A percentile compares a stretch with the other conserved stretches of the same genome.
These are phyloP conservation scores for Debaryomyces coudertii DNA, from an alignment of 1,139 yeast genomes.

Conservation along the genomic window DNA sequence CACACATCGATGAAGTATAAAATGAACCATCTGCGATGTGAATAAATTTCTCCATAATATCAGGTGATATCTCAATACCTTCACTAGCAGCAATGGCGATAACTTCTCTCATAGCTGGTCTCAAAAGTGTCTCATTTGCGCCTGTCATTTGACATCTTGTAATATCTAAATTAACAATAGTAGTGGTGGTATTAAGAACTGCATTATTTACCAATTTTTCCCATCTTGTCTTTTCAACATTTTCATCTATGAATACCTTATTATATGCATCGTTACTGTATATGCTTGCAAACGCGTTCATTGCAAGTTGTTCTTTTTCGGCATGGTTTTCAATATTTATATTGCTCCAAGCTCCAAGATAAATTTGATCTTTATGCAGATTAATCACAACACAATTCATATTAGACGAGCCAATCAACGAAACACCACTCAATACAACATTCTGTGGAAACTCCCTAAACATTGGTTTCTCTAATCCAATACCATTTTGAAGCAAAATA, in stretches of 20 bases:
- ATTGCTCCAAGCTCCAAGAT: constrained; percentile 55
- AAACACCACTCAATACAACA: constrained; percentile 66
- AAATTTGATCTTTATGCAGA: constrained; percentile 55
- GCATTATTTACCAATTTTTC: constrained; percentile 72
- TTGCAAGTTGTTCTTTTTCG: constrained; percentile 23
- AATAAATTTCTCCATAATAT: constrained; percentile 50
- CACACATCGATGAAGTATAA: constrained; percentile 74
- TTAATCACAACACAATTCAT: constrained; percentile 54
- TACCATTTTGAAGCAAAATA: constrained; percentile 72
- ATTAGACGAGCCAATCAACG: constrained; percentile 68
- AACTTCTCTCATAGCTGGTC: constrained; percentile 71
- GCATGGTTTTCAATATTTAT: constrained; percentile 22
- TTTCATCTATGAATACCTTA: constrained; percentile 45
- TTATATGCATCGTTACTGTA: constrained; percentile 52
- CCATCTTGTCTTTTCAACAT: constrained; percentile 67
- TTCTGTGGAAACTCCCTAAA: constrained; percentile 59
- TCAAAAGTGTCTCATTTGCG: constrained; percentile 51
- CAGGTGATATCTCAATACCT: constrained; percentile 55
- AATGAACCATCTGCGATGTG: constrained; percentile 65
- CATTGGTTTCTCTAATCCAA: constrained; percentile 69
- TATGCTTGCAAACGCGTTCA: constrained; percentile 49
- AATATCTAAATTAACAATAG: constrained; percentile 54
- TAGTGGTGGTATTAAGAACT: constrained; percentile 63
- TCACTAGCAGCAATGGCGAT: constrained; percentile 63
- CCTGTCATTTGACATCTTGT: constrained; percentile 60